Base-by-base conservation (phyloP, 768 basidiomycete genomes). In the Termitomyces sp. region DNA sequence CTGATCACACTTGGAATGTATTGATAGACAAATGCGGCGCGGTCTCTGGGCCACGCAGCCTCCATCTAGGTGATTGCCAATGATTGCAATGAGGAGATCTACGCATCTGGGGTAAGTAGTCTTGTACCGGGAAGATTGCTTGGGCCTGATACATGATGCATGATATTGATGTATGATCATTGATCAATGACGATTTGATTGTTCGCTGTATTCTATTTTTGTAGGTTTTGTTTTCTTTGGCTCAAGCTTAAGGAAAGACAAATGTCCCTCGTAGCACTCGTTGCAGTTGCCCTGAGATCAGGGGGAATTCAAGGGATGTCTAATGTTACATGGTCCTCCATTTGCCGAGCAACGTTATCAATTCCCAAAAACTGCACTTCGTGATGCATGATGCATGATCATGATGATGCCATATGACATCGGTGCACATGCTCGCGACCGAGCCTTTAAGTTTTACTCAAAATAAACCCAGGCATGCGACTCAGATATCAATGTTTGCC, bases 1-100 rank as follows among this genome's bases (percentile, higher is more conserved):
- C 50, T 59, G 43, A 39, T 58, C 45, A n/a, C 60, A 40, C 32
- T 27, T 48, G 51, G 56, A 51, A 57, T 57, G 26, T 56, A 63
- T 65, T 62, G 54, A 65, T 63, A 44, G 14, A 39, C 27, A 53
- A 56, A 14, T 30, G 58, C 51, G 55, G 58, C 55, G 44, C 55
- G 53, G 46, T 42, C 53, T n/a, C 10, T 24, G 43, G 60, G 40
- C 42, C 39, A 57, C 44, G 54, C 33, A 24, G 33, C 57, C 43
- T 58, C 43, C 32, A 39, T 46, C 20, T 53, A 56, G 61, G 53
- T 59, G 54, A 27, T 20, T 24, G 2, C 6, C 22, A 5, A 27
- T 49, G 34, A 32, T 12, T 32, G n/a, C 18, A 5, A n/a, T 32
- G 9, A 20, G 20, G 46, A 33, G 33, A 49, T 48, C n/a, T 33